These are phyloP conservation scores for Solanum corneliomulleri DNA, from an alignment of 257 asterid species.

Conservation along the genomic window DNA sequence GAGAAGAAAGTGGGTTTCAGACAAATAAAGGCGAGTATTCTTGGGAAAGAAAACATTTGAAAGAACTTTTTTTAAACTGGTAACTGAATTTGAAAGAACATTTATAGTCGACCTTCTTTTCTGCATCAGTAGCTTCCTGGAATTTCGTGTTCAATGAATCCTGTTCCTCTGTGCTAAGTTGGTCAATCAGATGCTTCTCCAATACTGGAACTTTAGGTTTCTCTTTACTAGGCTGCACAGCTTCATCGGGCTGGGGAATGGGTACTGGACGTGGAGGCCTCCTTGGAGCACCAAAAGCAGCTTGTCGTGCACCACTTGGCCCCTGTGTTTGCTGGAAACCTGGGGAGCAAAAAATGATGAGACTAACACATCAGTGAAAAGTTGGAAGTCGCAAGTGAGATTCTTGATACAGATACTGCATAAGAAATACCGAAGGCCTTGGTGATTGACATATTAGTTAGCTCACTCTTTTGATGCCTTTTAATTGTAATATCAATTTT, in stretches of 20 bases:
- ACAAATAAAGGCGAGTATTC: neutral
- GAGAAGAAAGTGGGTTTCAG: neutral
- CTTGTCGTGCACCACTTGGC: constrained; percentile 32
- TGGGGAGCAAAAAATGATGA: neutral
- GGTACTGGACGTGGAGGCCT: constrained; percentile 94
- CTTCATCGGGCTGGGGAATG: constrained; percentile 53
- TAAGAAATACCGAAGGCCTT: neutral
- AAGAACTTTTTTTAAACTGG: neutral
- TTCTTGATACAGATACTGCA: neutral
- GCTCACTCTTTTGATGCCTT: neutral
- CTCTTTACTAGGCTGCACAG: constrained; percentile 42
- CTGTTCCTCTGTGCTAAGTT: constrained; percentile 92
- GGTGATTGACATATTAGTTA: neutral
- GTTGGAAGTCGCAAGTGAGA: neutral
- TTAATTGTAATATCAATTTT: neutral
- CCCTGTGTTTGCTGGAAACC: constrained; percentile 63
- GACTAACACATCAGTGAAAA: neutral
- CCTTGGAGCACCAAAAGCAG: constrained; percentile 42
- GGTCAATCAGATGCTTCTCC: constrained; percentile 84
- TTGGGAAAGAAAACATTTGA: neutral
- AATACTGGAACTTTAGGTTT: constrained; percentile 81
- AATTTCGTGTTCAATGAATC: constrained; percentile 62
- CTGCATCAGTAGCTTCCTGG: constrained; percentile 89
- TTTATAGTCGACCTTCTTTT: constrained; percentile 51
- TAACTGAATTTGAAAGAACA: neutral